Percentiles rank a stretch among this genome's conserved stretches.
Evolutionary conservation across 2,329 filamentous ascomycete genomes (phyloP).

Genomic region (Xylaria sp.): DNA sequence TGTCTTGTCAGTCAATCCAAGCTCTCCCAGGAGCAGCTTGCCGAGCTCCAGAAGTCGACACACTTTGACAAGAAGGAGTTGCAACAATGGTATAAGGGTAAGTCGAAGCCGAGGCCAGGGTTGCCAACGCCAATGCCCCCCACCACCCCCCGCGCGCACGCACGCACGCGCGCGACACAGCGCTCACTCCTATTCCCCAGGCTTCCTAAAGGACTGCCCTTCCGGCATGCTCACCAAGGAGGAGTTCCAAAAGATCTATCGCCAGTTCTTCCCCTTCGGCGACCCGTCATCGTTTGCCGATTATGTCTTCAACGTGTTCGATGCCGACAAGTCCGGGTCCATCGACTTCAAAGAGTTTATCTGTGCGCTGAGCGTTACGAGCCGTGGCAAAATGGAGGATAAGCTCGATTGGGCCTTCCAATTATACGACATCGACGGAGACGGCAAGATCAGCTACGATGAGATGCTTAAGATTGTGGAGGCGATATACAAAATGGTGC

Average conservation of each 20-base stretch:
- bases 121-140: neutral
- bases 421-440: conserved; percentile 98
- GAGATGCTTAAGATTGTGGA: conserved; percentile 99
- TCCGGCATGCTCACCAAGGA: conserved; percentile 97
- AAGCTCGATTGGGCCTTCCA: conserved; percentile 99
- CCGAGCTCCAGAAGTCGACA: conserved; percentile 93
- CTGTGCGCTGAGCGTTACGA: conserved; percentile 95
- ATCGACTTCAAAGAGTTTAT: conserved; percentile 99
- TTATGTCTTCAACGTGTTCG: conserved; percentile 99
- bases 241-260: conserved; percentile 99
- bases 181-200: conserved; percentile 57
- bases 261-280: conserved; percentile 98
- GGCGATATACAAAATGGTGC: conserved; percentile 99
- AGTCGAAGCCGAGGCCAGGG: conserved; percentile 42
- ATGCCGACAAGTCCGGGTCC: conserved; percentile 94
- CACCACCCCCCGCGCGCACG: neutral
- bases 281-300: conserved; percentile 97
- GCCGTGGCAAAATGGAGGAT: conserved; percentile 98
- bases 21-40: conserved; percentile 94
- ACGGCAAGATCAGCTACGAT: conserved; percentile 98
- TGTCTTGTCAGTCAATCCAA: conserved; percentile 83
- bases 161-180: neutral
- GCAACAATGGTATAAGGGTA: conserved; percentile 99
- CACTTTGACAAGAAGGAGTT: conserved; percentile 99
- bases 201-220: conserved; percentile 98